Evolutionary conservation across 495 filamentous ascomycete genomes (phyloP).

Genomic region (Haplographium delicatum): DNA sequence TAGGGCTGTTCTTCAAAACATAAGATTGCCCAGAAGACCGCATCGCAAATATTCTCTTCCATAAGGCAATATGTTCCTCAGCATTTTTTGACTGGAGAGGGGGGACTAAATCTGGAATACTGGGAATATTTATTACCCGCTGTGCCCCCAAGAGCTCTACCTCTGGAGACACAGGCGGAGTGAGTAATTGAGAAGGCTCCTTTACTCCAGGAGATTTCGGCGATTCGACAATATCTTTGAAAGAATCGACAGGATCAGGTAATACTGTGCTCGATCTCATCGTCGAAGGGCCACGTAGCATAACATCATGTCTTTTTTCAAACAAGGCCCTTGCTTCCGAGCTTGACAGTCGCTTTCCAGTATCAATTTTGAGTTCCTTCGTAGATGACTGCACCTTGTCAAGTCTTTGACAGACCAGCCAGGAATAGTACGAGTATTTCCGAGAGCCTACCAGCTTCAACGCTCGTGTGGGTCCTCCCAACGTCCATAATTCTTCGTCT

Average conservation of each 20-base stretch:
- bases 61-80: no score
- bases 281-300: neutral
- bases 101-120: no score
- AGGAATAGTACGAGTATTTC: slow-evolving; percentile 8
- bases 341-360: slow-evolving; percentile 2
- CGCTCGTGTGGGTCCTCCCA: slow-evolving; percentile 26
- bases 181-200: neutral
- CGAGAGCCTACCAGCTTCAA: slow-evolving; percentile 3
- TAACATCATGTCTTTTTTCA: neutral
- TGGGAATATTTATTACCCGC: no score
- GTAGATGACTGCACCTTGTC: slow-evolving; percentile 6
- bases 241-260: no score
- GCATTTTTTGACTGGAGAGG: no score
- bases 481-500: slow-evolving; percentile 25
- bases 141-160: neutral
- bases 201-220: no score
- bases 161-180: neutral
- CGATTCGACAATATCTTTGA: no score
- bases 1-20: neutral
- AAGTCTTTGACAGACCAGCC: slow-evolving; percentile 12
- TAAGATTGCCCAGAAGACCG: no score
- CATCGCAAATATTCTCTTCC: no score
- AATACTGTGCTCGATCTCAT: no score
- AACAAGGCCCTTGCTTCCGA: slow-evolving; percentile 7
- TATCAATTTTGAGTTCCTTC: neutral